Evolutionary conservation across 352 stramenopile species (phyloP), one percentile per base, ranked within the genome.

Genomic region (Phytophthora podocarpi): DNA sequence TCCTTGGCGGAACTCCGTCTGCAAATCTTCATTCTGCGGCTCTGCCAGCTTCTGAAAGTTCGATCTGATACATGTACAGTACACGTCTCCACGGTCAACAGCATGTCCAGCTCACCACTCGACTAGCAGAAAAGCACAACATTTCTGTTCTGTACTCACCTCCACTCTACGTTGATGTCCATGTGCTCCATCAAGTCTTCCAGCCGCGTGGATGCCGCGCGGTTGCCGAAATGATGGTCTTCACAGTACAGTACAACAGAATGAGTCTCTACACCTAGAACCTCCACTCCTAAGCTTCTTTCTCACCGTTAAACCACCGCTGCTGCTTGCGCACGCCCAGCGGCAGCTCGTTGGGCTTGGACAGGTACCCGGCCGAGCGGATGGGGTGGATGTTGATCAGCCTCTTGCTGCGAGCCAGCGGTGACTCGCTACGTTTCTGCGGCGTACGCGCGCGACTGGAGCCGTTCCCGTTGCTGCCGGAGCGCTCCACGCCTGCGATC

Each of bases 121-220:
- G n/a, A 24, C 36, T 26, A 24, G 12, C 13, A 49, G 12, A 15
- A 21, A n/a, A 21, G 15, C 34, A 11, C 9, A 39, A 42, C 7
- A 3, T 5, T 3, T 21, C 11, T 15, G 28, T 8, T 43, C 30
- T 31, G 26, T 8, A 67, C 58, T 11, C 52, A 93, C 82, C 77
- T 87, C 86, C 86, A 95, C 27, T 95, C 82, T 28, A 95, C 86
- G 31, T 80, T 87, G n/a, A 95, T 87, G 26, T 79, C 74, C 84
- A 95, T 91, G 76, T 95, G 86, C 60, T 95, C 82, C 86, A 95
- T 91, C 34, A 95, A 67, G 46, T 95, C 86, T 42, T 95, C 86
- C 24, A 95, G 53, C 20, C 80, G 66, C 16, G 82, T 90, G 3
- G 84, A 85, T 7, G 82, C 84, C 9, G 72, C 70, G 51, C 81